phyloP scores from a whole-genome alignment of 2,329 filamentous ascomycete species.

The Talaromyces sp. region DNA sequence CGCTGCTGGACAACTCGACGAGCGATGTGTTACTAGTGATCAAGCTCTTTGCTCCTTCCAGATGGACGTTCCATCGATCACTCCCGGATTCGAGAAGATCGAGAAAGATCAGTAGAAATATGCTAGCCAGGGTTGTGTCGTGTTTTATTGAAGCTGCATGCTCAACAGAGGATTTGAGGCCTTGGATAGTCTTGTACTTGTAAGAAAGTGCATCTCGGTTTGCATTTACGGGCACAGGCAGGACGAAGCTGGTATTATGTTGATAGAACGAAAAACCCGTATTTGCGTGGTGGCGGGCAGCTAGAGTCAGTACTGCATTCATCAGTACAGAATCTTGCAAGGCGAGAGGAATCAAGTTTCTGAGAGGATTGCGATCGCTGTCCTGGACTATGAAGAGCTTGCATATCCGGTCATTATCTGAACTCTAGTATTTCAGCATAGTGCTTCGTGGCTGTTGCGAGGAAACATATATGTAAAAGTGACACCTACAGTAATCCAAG shows the following conservation, averaged over 20 bases:
- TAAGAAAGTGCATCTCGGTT: constrained; percentile 25
- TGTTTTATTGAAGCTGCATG: constrained; percentile 9
- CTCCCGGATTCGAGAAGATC: constrained; percentile 16
- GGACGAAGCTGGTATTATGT: not conserved
- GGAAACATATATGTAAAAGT: not conserved
- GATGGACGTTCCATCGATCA: constrained; percentile 15
- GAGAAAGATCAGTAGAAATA: constrained; percentile 23
- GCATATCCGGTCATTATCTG: constrained; percentile 31
- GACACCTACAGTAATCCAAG: constrained; percentile 27
- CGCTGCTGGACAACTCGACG: not conserved
- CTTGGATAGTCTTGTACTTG: constrained; percentile 29
- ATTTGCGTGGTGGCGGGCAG: constrained; percentile 29
- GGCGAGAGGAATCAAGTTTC: constrained; percentile 25
- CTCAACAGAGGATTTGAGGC: constrained; percentile 18
- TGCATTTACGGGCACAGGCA: constrained; percentile 12
- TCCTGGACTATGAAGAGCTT: constrained; percentile 31
- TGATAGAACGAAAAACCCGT: constrained; percentile 19
- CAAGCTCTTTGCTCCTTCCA: constrained; percentile 10
- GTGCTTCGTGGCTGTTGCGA: not conserved
- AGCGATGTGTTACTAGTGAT: not conserved
- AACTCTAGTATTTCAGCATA: not conserved
- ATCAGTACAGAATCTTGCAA: constrained; percentile 21
- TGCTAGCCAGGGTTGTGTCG: constrained; percentile 27
- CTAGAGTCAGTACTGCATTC: constrained; percentile 28
- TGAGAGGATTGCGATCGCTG: constrained; percentile 28